Evolutionary conservation across 176 grass and related monocot species (phyloP).

Genomic region (Aechmea fasciata): DNA sequence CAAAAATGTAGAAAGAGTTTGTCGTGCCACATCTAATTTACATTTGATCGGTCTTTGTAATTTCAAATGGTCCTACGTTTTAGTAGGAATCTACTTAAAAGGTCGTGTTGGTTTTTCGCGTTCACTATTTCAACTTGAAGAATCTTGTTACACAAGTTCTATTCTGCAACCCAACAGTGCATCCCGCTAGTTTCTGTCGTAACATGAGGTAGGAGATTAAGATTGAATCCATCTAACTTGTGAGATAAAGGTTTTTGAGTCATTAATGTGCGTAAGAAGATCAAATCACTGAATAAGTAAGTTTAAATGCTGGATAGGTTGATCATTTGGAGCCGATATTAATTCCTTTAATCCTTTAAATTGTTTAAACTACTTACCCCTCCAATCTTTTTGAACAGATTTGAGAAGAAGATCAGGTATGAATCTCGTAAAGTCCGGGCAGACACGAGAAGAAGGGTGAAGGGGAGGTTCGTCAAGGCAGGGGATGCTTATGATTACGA

Average conservation of each 20-base stretch:
- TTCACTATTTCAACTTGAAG: too few relatives aligned
- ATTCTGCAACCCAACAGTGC: too few relatives aligned
- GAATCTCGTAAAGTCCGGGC: conserved; percentile 24
- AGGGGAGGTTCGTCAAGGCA: conserved; percentile 24
- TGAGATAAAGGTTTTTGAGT: neutral
- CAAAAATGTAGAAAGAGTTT: too few relatives aligned
- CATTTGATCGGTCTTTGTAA: too few relatives aligned
- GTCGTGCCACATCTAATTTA: too few relatives aligned
- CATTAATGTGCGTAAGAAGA: neutral
- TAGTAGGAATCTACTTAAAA: too few relatives aligned
- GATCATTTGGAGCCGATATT: neutral
- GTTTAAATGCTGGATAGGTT: neutral
- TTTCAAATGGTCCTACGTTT: too few relatives aligned
- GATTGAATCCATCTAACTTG: too few relatives aligned
- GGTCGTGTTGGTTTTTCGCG: too few relatives aligned
- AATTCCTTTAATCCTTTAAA: neutral
- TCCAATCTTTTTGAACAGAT: conserved; percentile 11
- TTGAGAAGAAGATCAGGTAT: conserved; percentile 31
- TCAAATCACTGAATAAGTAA: neutral
- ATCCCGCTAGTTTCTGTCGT: too few relatives aligned
- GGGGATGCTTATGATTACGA: conserved; percentile 30
- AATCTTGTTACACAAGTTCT: too few relatives aligned
- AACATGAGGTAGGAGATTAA: too few relatives aligned
- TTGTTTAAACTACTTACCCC: neutral
- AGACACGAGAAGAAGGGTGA: conserved; percentile 20